These are phyloP conservation scores for Saccharomycopsis sp. DNA, from an alignment of 805 yeast genomes.

Conservation along the genomic window DNA sequence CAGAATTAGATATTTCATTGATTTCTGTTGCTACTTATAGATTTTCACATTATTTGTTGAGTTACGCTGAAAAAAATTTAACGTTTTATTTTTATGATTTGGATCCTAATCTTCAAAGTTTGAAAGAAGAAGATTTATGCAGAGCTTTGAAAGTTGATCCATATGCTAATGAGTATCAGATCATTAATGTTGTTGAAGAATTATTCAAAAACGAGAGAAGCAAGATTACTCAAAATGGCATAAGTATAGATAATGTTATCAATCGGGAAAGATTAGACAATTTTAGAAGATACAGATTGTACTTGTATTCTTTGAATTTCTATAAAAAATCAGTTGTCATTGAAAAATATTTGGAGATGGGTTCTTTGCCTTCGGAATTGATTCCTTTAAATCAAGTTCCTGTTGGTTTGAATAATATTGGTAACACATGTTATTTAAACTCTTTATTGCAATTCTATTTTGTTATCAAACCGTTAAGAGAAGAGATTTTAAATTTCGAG, in stretches of 20 bases:
- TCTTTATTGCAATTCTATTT: conserved; percentile 86
- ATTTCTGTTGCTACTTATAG: conserved; percentile 23
- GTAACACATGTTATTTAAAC: conserved; percentile 91
- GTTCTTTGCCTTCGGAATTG: conserved; percentile 8
- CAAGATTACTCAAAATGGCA: no score
- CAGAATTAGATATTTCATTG: conserved; percentile 20
- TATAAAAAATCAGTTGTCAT: conserved; percentile 1
- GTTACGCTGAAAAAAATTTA: conserved; percentile 22
- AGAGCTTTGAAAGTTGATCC: conserved; percentile 21
- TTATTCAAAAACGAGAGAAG: no score
- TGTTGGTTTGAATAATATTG: conserved; percentile 86
- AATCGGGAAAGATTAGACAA: not conserved
- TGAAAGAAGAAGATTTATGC: conserved; percentile 19
- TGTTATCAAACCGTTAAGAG: conserved; percentile 71
- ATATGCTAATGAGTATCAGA: conserved; percentile 24
- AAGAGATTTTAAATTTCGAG: conserved; percentile 48
- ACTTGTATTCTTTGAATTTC: conserved; percentile 1
- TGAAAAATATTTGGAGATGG: conserved; percentile 6
- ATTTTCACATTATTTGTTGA: conserved; percentile 21
- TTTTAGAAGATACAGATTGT: conserved; percentile 2
- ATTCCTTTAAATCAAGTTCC: conserved; percentile 42
- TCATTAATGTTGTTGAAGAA: no score
- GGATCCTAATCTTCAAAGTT: conserved; percentile 6
- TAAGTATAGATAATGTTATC: no score
- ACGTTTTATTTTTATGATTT: not conserved